A percentile compares a stretch with the other conserved stretches of the same genome.
These are phyloP conservation scores for Cystofilobasidium ferigula DNA, from an alignment of 768 basidiomycete genomes.

Conservation along the genomic window DNA sequence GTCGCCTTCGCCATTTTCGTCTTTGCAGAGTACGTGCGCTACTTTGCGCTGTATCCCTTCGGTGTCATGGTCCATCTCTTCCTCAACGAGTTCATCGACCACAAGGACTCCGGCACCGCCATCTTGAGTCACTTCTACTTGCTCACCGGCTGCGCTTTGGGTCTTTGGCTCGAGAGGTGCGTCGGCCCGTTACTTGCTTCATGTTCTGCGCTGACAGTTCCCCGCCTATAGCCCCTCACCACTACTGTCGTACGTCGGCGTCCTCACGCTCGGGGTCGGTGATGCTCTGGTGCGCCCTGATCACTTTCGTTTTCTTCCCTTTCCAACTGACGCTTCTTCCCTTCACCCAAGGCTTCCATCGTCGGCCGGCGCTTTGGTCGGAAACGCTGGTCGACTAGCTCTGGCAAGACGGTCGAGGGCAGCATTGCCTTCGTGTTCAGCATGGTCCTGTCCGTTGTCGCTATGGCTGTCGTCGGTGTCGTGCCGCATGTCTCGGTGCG, in stretches of 20 bases:
- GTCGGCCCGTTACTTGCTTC: slow-evolving; percentile 33
- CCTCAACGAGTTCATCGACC: slow-evolving; percentile 93
- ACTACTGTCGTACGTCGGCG: slow-evolving; percentile 66
- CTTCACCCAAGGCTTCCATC: slow-evolving; percentile 61
- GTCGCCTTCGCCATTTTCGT: slow-evolving; percentile 89
- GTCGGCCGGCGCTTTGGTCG: slow-evolving; percentile 74
- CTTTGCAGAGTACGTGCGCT: slow-evolving; percentile 93
- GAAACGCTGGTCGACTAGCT: slow-evolving; percentile 70
- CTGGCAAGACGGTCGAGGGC: slow-evolving; percentile 83
- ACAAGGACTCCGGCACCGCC: slow-evolving; percentile 87
- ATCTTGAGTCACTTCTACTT: slow-evolving; percentile 97
- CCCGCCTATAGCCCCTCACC: slow-evolving; percentile 41
- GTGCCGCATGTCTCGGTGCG: slow-evolving; percentile 68
- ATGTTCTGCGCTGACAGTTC: neutral
- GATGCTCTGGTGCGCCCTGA: slow-evolving; percentile 66
- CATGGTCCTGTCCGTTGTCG: slow-evolving; percentile 56
- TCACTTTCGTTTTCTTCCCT: neutral
- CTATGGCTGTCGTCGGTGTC: slow-evolving; percentile 58
- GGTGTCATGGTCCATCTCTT: slow-evolving; percentile 87
- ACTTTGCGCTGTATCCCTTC: slow-evolving; percentile 95
- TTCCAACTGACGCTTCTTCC: neutral
- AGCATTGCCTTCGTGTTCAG: slow-evolving; percentile 68
- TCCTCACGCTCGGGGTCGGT: slow-evolving; percentile 78
- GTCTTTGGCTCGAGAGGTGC: slow-evolving; percentile 89
- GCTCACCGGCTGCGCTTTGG: slow-evolving; percentile 84